Evolutionary conservation across 2,329 filamentous ascomycete species (phyloP), one percentile per base, ranked within the genome.

Genomic region (Talaromyces marneffei): DNA sequence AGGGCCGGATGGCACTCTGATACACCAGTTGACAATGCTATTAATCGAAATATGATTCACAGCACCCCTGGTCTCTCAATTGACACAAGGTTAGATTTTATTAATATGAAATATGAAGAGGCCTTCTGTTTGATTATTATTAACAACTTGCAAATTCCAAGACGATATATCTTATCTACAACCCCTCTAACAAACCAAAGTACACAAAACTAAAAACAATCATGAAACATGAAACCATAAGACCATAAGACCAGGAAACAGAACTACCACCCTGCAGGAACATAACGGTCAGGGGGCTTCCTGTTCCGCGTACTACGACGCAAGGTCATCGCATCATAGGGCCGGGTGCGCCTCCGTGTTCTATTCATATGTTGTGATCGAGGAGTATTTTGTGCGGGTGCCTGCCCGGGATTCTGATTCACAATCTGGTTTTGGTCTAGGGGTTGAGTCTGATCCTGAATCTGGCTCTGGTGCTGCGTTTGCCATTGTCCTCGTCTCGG

Each of bases 241-340:
- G 14, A 39, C 1, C 18, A 25, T n/a, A 33, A 53, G 4, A 53
- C n/a, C 18, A 23, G 14, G 4, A 39, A 55, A 42, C 18, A 3
- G 1, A 27, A 29, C 16, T 40, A 56, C 53, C 55, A 57, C 29
- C 1, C 1, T 10, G 27, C 5, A 18, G 55, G 55, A 35, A 31
- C 29, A 35, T 35, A 57, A 16, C 55, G 57, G 14, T 53, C 33
- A 42, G 57, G 57, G 7, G 33, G 25, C 46, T 59, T 59, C 9
- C 46, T 59, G 10, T 6, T 52, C 25, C 57, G 35, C 27, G 10
- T 25, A 59, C 55, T 35, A 4, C 55, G 40, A 31, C 40, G 55
- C 55, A 57, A 29, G 4, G 3, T 29, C 33, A 14, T 35, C n/a
- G 35, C 20, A 5, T 48, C 18, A 16, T 55, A 35, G 6, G 52